A percentile compares a stretch with the other conserved stretches of the same genome.
These are phyloP conservation scores for Peniophora sp. DNA, from an alignment of 1,284 basidiomycete species.

Conservation along the genomic window DNA sequence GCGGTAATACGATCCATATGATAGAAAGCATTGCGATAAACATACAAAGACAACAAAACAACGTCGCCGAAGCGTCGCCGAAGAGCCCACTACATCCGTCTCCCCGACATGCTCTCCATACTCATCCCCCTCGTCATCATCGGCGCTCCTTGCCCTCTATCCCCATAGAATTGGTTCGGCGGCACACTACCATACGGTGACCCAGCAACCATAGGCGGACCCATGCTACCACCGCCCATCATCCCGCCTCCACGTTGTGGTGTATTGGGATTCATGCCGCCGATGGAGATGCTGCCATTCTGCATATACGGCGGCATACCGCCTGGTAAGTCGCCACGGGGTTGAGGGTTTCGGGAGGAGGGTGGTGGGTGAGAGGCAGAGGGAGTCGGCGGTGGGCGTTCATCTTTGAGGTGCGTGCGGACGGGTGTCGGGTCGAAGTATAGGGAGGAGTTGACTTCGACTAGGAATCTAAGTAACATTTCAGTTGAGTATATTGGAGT, in stretches of 20 bases:
- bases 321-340: slow-evolving; percentile 12
- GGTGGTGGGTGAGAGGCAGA: slow-evolving; percentile 10
- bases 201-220: slow-evolving; percentile 13
- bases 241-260: slow-evolving; percentile 15
- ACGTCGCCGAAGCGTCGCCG: no score
- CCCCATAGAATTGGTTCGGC: slow-evolving; percentile 26
- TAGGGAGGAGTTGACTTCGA: slow-evolving; percentile 49
- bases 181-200: slow-evolving; percentile 21
- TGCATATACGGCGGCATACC: slow-evolving; percentile 16
- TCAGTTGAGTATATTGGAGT: background rate
- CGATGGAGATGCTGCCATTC: slow-evolving; percentile 19
- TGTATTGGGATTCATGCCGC: background rate
- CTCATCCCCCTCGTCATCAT: slow-evolving; percentile 16
- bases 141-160: slow-evolving; percentile 16
- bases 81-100: no score
- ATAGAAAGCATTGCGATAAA: no score
- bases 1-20: no score
- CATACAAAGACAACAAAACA: no score
- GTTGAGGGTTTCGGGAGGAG: slow-evolving; percentile 17
- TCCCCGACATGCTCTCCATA: slow-evolving; percentile 15
- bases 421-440: slow-evolving; percentile 57
- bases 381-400: slow-evolving; percentile 19
- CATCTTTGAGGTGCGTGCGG: slow-evolving; percentile 30
- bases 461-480: slow-evolving; percentile 38
- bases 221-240: slow-evolving; percentile 15